phyloP scores from a whole-genome alignment of 768 basidiomycete genomes.

The Rhodotorula paludigena region DNA sequence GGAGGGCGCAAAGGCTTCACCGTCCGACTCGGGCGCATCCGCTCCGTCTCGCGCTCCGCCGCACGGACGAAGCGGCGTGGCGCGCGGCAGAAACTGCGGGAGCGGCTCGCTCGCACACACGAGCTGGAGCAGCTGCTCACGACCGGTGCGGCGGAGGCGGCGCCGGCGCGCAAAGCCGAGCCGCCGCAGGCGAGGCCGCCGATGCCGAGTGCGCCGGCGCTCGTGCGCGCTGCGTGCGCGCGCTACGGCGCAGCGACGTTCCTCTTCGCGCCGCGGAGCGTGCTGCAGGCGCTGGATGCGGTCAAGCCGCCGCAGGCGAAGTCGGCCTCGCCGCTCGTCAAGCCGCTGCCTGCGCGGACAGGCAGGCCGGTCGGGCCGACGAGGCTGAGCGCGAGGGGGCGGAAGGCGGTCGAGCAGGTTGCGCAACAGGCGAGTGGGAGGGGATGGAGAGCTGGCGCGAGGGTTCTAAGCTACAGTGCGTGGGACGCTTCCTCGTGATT shows the following conservation, averaged over 20 bases:
- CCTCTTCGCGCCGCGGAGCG: conserved; percentile 23
- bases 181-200: not conserved
- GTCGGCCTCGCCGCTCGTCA: not conserved
- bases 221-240: conserved; percentile 11
- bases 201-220: conserved; percentile 9
- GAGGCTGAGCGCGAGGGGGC: conserved; percentile 17
- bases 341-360: not conserved
- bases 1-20: conserved; percentile 11
- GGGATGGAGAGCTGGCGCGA: conserved; percentile 3
- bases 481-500: not conserved
- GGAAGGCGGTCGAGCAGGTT: not conserved
- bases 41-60: not conserved
- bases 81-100: no score
- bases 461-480: conserved; percentile 14
- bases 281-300: conserved; percentile 10
- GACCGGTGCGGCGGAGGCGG: no score
- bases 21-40: conserved; percentile 20
- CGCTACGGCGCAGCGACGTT: conserved; percentile 24
- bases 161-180: not conserved
- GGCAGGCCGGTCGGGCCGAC: no score
- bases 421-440: not conserved
- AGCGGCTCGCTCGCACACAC: no score
- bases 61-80: not conserved
- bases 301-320: no score
- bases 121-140: not conserved